Evolutionary conservation across 78 protist genomes (phyloP).

Genomic region (Dictyostelium brefeldianum): DNA sequence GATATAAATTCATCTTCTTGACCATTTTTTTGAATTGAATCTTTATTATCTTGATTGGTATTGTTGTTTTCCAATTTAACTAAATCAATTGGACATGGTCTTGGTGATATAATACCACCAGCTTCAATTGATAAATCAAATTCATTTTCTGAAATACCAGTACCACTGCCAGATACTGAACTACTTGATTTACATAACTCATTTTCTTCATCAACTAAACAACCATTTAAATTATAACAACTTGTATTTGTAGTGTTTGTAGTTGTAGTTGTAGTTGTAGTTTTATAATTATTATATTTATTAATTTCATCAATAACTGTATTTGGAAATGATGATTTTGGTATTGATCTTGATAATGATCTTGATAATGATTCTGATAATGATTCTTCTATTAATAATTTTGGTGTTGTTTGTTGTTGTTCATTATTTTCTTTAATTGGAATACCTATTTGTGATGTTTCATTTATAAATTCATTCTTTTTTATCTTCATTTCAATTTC

Average conservation of each 20-base stretch:
- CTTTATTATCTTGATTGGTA: not conserved
- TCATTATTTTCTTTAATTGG: not conserved
- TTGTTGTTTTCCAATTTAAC: not conserved
- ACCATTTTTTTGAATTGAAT: not conserved
- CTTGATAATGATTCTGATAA: slow-evolving; percentile 4
- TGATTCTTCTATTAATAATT: not conserved
- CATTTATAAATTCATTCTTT: not conserved
- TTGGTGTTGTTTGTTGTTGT: not conserved
- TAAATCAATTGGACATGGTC: not conserved
- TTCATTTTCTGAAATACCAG: not conserved
- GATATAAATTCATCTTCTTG: not conserved
- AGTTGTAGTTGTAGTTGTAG: not conserved
- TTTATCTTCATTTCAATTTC: not conserved
- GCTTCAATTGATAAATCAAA: slow-evolving; percentile 5
- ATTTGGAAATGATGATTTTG: not conserved
- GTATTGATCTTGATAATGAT: not conserved
- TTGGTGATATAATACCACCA: not conserved
- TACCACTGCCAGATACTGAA: not conserved
- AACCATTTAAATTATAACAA: not conserved
- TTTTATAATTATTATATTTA: not conserved
- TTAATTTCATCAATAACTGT: not conserved
- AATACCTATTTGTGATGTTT: not conserved
- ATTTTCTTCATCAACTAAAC: not conserved
- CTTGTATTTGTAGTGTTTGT: not conserved
- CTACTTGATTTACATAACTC: not conserved